These are phyloP conservation scores for Beauveria australis DNA, from an alignment of 2,329 filamentous ascomycete species.

Conservation along the genomic window DNA sequence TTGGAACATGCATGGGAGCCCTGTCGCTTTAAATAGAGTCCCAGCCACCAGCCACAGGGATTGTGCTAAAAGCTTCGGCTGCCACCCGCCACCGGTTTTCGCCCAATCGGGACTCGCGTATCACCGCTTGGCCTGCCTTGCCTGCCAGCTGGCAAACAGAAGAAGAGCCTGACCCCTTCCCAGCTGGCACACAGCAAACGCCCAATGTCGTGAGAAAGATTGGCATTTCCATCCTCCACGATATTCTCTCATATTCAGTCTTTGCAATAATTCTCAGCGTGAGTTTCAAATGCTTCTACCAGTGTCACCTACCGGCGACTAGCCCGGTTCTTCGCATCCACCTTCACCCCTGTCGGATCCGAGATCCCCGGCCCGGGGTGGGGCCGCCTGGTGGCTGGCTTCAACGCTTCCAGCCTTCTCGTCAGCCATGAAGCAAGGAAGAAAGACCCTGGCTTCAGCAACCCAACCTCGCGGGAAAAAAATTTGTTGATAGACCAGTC, in stretches of 20 bases:
- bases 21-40: not conserved
- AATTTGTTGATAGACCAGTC: constrained; percentile 6
- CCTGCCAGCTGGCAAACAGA: constrained; percentile 5
- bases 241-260: not conserved
- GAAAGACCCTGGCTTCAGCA: not conserved
- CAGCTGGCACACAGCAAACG: not conserved
- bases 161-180: not conserved
- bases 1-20: not conserved
- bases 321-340: not conserved
- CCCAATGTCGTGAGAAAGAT: not conserved
- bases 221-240: not conserved
- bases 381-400: constrained; percentile 8
- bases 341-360: constrained; percentile 5
- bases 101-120: constrained; percentile 3
- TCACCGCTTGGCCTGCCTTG: not conserved
- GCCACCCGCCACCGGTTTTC: constrained; percentile 1
- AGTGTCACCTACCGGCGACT: not conserved
- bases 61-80: not conserved
- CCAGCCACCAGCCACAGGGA: constrained; percentile 9
- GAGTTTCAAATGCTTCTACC: not conserved
- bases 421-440: not conserved
- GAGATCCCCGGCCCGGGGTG: constrained; percentile 7
- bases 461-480: constrained; percentile 5
- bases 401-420: constrained; percentile 4
- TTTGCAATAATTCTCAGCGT: not conserved